phyloP scores from a whole-genome alignment of 2,329 filamentous ascomycete species.

The Cryphonectria japonica region DNA sequence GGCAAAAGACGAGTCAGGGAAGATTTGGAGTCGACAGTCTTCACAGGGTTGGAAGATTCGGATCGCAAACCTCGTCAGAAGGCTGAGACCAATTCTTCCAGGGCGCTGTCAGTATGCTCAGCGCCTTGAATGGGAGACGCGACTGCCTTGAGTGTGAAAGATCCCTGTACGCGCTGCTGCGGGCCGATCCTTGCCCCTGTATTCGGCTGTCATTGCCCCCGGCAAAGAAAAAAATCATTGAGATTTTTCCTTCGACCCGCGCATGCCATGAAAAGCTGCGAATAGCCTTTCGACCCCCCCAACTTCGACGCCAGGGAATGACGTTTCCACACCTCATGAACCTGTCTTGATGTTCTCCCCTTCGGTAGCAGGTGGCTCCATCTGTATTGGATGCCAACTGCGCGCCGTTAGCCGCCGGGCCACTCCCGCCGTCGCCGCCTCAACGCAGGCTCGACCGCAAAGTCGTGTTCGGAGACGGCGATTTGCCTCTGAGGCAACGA shows the following conservation, averaged over 20 bases:
- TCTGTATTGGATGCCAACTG: slow-evolving; percentile 46
- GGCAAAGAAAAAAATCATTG: slow-evolving; percentile 13
- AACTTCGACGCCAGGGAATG: background rate
- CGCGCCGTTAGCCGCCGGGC: slow-evolving; percentile 37
- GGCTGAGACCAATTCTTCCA: too few relatives aligned
- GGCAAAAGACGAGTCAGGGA: background rate
- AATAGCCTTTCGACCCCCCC: background rate
- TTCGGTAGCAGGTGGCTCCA: slow-evolving; percentile 38
- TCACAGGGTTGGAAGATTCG: background rate
- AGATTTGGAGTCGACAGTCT: background rate
- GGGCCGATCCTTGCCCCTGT: slow-evolving; percentile 8
- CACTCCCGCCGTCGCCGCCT: slow-evolving; percentile 27
- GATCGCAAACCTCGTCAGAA: background rate
- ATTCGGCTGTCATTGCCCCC: background rate
- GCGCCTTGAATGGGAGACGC: slow-evolving; percentile 11
- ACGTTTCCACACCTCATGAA: slow-evolving; percentile 4
- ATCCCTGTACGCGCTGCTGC: slow-evolving; percentile 11
- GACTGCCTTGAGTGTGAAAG: slow-evolving; percentile 7
- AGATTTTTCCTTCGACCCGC: background rate
- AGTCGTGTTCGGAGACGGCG: slow-evolving; percentile 20
- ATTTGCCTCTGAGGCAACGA: slow-evolving; percentile 26
- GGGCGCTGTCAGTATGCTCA: background rate
- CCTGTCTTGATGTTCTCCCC: slow-evolving; percentile 41
- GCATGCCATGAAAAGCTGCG: background rate
- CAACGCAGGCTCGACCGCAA: slow-evolving; percentile 16